Evolutionary conservation across 371 early-diverging fungal genomes (phyloP), one percentile per base, ranked within the genome.

Genomic region (Zychaea mexicana): DNA sequence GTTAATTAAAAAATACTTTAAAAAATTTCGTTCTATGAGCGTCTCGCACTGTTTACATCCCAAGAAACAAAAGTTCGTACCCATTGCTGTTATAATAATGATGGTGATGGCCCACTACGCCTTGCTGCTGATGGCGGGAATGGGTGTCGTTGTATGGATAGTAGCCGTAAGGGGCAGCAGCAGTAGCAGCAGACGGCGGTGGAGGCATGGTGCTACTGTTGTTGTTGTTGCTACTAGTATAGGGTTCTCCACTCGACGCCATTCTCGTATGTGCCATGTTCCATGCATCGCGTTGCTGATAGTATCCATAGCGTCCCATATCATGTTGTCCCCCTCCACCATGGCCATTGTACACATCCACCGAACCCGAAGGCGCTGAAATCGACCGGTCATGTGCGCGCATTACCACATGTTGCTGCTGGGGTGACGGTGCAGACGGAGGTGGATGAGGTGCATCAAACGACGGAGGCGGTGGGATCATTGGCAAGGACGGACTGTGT

Each of bases 291-390:
- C 52, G 62, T 17, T 53, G 62, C 21, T 62, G 62, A 42, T 62
- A 62, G 17, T 49, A 62, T 2, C 53, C 62, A 62, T 62, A 62
- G 6, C 52, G 32, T 49, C 22, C 28, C 33, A 49, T 54, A 52
- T 38, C 54, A 62, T 52, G 61, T 47, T 9, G 19, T 1, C 15
- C 15, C 7, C 15, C 15, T 1, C 15, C n/a, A 42, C 13, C 13
- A 36, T 39, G 9, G 32, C 10, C 15, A 21, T 57, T 33, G 24
- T 62, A 54, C 7, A 62, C 36, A 27, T 62, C 62, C 6, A 62
- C 62, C 17, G 62, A 33, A 3, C 62, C 62, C 24, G 57, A 57
- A 32, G 62, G 62, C 28, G 62, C 62, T 17, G 62, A 62, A 54
- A 62, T 54, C 2, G 62, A 62, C 36, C 62, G 53, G 28, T 62